phyloP scores from a whole-genome alignment of 2,329 filamentous ascomycete genomes.

The Scopulariopsis brevicaulis region DNA sequence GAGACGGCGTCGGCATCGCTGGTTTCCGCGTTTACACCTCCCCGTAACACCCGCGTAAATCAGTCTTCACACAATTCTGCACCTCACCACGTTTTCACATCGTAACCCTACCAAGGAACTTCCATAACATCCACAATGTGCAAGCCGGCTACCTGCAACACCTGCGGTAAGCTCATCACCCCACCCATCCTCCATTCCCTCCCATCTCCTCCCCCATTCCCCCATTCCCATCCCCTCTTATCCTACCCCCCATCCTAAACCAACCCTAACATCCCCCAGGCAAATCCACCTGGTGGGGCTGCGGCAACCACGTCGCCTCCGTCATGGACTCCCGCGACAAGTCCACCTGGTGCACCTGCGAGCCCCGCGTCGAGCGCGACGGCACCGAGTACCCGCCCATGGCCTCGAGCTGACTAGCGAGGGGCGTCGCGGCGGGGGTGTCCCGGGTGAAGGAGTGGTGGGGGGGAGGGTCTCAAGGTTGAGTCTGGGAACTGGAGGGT shows the following conservation, averaged over 20 bases:
- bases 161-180: slow-evolving; percentile 43
- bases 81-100: no score
- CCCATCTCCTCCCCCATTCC: neutral
- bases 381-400: slow-evolving; percentile 56
- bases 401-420: slow-evolving; percentile 32
- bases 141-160: slow-evolving; percentile 48
- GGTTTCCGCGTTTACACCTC: no score
- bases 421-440: slow-evolving; percentile 14
- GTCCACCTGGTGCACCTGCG: slow-evolving; percentile 52
- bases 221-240: neutral
- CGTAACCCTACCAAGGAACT: neutral
- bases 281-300: slow-evolving; percentile 54
- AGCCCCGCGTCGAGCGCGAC: slow-evolving; percentile 48
- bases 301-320: slow-evolving; percentile 46
- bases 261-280: slow-evolving; percentile 20
- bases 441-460: slow-evolving; percentile 16
- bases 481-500: slow-evolving; percentile 16
- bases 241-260: neutral
- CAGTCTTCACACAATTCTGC: no score
- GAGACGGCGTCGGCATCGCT: no score
- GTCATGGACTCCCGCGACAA: slow-evolving; percentile 51
- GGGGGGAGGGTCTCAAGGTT: slow-evolving; percentile 15
- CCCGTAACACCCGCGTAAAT: no score
- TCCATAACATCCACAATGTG: slow-evolving; percentile 38
- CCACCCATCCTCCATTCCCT: neutral